Percentiles rank a stretch among this genome's conserved stretches.
These are phyloP conservation scores for Sphaerulina populicola DNA, from an alignment of 2,329 filamentous ascomycete genomes.

Conservation along the genomic window DNA sequence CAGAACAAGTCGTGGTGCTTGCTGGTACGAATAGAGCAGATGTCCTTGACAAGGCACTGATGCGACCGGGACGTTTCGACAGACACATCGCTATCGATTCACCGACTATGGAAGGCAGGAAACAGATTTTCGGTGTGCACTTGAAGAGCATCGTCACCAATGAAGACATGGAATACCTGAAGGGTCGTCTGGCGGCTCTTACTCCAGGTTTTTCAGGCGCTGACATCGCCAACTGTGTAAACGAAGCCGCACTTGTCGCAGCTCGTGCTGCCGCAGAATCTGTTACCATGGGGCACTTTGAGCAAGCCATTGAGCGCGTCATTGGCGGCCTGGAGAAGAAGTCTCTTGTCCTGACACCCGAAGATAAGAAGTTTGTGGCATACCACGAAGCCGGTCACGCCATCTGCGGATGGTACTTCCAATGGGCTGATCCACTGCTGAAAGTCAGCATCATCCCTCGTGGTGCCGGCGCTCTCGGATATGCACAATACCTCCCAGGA, in stretches of 20 bases:
- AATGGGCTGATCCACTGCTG: conserved; percentile 89
- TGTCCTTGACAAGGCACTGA: conserved; percentile 86
- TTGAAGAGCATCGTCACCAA: conserved; percentile 88
- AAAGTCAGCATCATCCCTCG: conserved; percentile 98
- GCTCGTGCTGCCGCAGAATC: conserved; percentile 71
- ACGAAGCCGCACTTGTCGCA: conserved; percentile 92
- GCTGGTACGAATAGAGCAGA: conserved; percentile 95
- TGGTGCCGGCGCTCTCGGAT: conserved; percentile 85
- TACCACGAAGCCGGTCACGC: conserved; percentile 98
- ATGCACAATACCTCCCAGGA: conserved; percentile 91
- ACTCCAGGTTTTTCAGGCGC: conserved; percentile 96
- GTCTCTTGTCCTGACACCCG: conserved; percentile 81
- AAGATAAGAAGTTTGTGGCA: conserved; percentile 91
- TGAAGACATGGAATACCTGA: conserved; percentile 79
- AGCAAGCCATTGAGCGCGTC: conserved; percentile 94
- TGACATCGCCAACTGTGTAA: conserved; percentile 96
- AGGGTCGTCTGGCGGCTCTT: conserved; percentile 79
- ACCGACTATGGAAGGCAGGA: conserved; percentile 91
- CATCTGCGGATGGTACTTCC: conserved; percentile 96
- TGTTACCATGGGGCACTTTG: conserved; percentile 85
- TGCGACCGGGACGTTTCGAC: conserved; percentile 95
- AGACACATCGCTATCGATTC: conserved; percentile 91
- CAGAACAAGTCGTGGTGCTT: conserved; percentile 90
- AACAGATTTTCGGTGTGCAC: conserved; percentile 94
- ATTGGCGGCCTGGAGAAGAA: conserved; percentile 96